These are phyloP conservation scores for Gynochthodes officinalis DNA, from an alignment of 257 asterid species.

Conservation along the genomic window DNA sequence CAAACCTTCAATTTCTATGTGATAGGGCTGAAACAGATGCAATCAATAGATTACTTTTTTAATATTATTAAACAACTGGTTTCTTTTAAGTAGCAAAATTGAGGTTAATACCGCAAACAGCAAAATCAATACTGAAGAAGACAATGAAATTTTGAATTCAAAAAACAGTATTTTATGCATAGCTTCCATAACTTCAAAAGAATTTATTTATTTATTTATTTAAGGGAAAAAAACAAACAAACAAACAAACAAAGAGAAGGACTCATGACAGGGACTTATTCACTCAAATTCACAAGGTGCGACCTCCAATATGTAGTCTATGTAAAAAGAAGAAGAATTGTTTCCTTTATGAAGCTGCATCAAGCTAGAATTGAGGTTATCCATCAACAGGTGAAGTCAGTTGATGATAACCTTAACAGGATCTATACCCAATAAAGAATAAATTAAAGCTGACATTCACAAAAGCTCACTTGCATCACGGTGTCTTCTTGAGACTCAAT, in stretches of 20 bases:
- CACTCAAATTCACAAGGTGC: not conserved
- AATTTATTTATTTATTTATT: not conserved
- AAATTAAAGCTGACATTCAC: not conserved
- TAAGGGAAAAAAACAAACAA: not conserved
- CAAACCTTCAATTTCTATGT: not conserved
- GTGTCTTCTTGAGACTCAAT: constrained; percentile 7
- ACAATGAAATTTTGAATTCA: not conserved
- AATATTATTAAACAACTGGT: not conserved
- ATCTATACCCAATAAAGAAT: not conserved
- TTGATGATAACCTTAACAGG: not conserved
- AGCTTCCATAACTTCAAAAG: not conserved
- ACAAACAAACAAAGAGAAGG: no score
- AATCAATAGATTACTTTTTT: not conserved
- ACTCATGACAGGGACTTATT: not conserved
- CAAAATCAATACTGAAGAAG: not conserved
- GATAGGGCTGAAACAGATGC: not conserved
- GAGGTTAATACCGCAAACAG: not conserved
- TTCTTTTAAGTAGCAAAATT: not conserved
- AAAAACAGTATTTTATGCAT: not conserved
- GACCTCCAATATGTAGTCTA: not conserved
- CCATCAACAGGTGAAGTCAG: not conserved
- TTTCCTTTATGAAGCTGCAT: not conserved
- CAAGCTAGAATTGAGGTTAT: not conserved
- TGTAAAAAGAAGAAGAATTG: not conserved
- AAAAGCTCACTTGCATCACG: constrained; percentile 11